Conservation (phyloP, 2,329 filamentous ascomycete genomes). For the Magnaporthiopsis poae region DNA sequence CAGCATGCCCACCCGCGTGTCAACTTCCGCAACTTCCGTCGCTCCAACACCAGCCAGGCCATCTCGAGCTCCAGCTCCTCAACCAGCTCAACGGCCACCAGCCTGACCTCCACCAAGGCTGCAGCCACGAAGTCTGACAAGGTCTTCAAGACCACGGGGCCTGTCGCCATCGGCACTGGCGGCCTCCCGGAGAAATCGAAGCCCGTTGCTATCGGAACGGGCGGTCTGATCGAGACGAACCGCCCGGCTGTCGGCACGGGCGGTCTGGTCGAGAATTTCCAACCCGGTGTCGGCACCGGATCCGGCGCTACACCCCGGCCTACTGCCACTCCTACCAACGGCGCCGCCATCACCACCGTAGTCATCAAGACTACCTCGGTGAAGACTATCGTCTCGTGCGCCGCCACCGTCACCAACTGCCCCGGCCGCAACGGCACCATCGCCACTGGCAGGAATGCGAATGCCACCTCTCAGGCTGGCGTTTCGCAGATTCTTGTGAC, state of each 20-base stretch:
- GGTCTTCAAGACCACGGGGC: neutral
- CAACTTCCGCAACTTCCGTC: conserved; percentile 9
- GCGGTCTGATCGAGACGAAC: neutral
- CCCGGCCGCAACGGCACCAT: conserved; percentile 15
- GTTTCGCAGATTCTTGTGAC: conserved; percentile 27
- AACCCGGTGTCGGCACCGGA: neutral
- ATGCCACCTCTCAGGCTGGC: conserved; percentile 20
- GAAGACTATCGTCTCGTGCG: conserved; percentile 22
- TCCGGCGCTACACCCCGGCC: neutral
- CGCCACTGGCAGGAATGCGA: conserved; percentile 23
- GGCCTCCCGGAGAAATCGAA: neutral
- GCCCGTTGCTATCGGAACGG: neutral
- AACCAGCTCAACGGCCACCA: neutral
- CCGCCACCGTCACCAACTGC: conserved; percentile 15
- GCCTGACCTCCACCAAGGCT: neutral
- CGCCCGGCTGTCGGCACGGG: neutral
- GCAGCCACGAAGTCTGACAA: neutral
- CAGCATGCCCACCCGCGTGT: conserved; percentile 5
- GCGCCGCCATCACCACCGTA: conserved; percentile 3
- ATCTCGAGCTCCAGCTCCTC: neutral
- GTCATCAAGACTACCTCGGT: conserved; percentile 32
- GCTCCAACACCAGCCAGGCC: conserved; percentile 1
- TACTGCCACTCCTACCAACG: neutral
- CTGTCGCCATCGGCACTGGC: conserved; percentile 1
- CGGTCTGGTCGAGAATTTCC: neutral